A percentile compares a stretch with the other conserved stretches of the same genome.
phyloP scores from a whole-genome alignment of 768 basidiomycete species.

The Tulasnella calospora region DNA sequence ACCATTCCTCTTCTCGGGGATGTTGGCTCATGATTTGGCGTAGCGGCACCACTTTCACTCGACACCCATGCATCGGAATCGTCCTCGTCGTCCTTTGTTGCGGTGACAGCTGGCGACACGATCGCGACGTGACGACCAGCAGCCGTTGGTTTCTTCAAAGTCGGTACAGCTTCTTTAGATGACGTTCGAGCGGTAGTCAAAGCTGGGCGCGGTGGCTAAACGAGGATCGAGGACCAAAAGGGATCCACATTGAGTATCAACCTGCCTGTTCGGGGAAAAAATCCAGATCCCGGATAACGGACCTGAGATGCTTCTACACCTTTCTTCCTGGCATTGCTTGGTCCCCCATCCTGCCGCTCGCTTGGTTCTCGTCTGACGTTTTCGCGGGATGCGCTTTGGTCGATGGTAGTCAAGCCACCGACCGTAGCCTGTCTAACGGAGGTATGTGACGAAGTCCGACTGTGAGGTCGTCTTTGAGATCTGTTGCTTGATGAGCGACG shows the following conservation, averaged over 20 bases:
- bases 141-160: not conserved
- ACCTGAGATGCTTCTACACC: not conserved
- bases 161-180: not conserved
- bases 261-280: not conserved
- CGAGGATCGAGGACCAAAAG: not conserved
- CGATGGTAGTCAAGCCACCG: constrained; percentile 7
- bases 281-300: not conserved
- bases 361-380: not conserved
- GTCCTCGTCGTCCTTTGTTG: constrained; percentile 34
- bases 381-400: not conserved
- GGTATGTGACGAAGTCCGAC: constrained; percentile 7
- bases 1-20: not conserved
- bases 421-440: not conserved
- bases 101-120: not conserved
- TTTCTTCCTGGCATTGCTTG: not conserved
- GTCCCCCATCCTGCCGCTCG: not conserved
- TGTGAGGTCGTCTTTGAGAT: constrained; percentile 12
- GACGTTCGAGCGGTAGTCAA: not conserved
- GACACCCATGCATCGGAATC: constrained; percentile 71
- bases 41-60: constrained; percentile 68
- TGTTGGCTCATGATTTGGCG: constrained; percentile 41
- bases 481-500: constrained; percentile 11
- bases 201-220: not conserved
- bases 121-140: not conserved
- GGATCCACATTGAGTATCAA: not conserved